These are phyloP conservation scores for Neurospora hispaniola DNA, from an alignment of 495 filamentous ascomycete species.

Conservation along the genomic window DNA sequence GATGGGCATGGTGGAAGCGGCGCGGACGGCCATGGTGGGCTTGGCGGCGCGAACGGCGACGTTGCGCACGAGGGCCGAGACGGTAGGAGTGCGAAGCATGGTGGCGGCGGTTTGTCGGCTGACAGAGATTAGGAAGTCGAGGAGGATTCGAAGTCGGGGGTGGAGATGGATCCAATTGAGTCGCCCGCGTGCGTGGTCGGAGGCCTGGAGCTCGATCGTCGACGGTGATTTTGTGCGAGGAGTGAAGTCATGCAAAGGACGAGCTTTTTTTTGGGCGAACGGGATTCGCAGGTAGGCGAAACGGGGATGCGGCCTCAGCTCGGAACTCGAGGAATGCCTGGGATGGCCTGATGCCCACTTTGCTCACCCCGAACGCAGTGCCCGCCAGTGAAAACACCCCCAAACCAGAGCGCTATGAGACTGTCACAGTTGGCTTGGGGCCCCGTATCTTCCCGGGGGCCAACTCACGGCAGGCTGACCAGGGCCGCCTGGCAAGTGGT, in stretches of 20 bases:
- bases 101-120: conserved; percentile 4
- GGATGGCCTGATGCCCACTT: conserved; percentile 20
- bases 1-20: conserved; percentile 73
- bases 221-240: conserved; percentile 23
- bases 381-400: neutral
- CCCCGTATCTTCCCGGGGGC: conserved; percentile 4
- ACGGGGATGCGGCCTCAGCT: conserved; percentile 10
- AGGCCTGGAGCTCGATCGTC: conserved; percentile 20
- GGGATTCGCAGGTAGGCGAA: neutral
- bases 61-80: conserved; percentile 28
- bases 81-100: conserved; percentile 32
- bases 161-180: conserved; percentile 36
- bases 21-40: conserved; percentile 35
- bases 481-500: neutral
- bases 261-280: conserved; percentile 26
- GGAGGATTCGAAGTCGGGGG: conserved; percentile 17
- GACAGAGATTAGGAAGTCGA: conserved; percentile 8
- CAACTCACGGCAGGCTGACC: neutral
- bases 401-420: conserved; percentile 1
- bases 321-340: conserved; percentile 8
- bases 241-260: conserved; percentile 27
- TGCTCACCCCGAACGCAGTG: neutral
- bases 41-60: conserved; percentile 29
- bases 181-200: conserved; percentile 19
- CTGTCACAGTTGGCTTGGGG: conserved; percentile 1